Base-by-base conservation (phyloP, 2,329 filamentous ascomycete genomes). In the Stachybotrys echinatus region DNA sequence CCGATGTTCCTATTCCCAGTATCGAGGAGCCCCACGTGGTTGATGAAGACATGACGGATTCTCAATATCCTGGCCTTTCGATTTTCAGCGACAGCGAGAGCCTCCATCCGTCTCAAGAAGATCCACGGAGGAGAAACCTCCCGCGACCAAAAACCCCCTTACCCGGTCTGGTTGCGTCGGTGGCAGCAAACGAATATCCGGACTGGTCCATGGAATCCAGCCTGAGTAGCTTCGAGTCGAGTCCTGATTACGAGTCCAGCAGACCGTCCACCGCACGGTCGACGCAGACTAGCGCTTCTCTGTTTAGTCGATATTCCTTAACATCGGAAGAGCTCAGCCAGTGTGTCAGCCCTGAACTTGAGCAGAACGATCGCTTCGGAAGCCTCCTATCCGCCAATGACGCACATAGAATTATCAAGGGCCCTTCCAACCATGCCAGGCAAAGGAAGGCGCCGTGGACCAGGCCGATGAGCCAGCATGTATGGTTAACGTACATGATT, bases 401-500 rank as follows among this genome's bases (percentile, higher is more conserved):
- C 48, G 58, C 58, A 12, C 58, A 62, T 39, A 65, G 60, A 54
- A 67, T 64, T 21, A 54, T 68, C 52, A 66, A 61, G 48, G 58
- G 38, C 47, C 55, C 47, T 37, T 45, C 45, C 47, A 55, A 27
- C 43, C 50, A 40, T 18, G 18, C 23, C 7, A 34, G 18, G 23
- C 31, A 23, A 23, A 34, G 44, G n/a, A 46, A 37, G 61, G 78
- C 79, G 1, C 76, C 74, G 0, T 87, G 84, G 84, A 85, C 82
- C 5, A 79, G 77, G 53, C 75, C 80, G 18, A 85, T 87, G 81
- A 82, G 74, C 65, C 71, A 78, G 12, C 84, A 87, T 57, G 66
- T 87, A 10, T 87, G 84, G 84, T 74, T 79, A 5, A 84, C 80
- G 1, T 87, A 85, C 60, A 68, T 79, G 51, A 69, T 83, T 48